Evolutionary conservation across 1,284 basidiomycete species (phyloP).

Genomic region (Melampsora larici-populina): DNA sequence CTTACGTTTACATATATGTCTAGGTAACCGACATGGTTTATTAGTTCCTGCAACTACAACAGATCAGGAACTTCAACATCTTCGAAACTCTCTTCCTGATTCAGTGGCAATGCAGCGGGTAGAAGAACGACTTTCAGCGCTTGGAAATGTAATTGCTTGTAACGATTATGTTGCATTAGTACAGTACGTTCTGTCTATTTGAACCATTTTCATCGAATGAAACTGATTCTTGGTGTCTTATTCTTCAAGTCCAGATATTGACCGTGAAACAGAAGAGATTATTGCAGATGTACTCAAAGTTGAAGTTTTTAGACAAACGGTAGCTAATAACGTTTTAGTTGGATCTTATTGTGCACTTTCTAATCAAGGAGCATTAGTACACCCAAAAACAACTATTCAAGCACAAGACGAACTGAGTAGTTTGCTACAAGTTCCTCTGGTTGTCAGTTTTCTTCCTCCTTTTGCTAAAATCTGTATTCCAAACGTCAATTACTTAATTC

Average conservation of each 20-base stretch:
- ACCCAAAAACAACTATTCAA: slow-evolving; percentile 92
- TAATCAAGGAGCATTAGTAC: slow-evolving; percentile 94
- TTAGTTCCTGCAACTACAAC: slow-evolving; percentile 93
- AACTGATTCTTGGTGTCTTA: slow-evolving; percentile 51
- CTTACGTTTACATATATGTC: not conserved
- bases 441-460: slow-evolving; percentile 53
- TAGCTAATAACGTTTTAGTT: slow-evolving; percentile 94
- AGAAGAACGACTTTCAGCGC: slow-evolving; percentile 90
- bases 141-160: slow-evolving; percentile 97
- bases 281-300: slow-evolving; percentile 99
- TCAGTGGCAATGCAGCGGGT: slow-evolving; percentile 87
- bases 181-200: slow-evolving; percentile 56
- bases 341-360: slow-evolving; percentile 91
- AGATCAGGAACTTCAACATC: slow-evolving; percentile 96
- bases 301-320: slow-evolving; percentile 96
- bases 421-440: slow-evolving; percentile 87
- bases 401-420: slow-evolving; percentile 97
- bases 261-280: slow-evolving; percentile 98
- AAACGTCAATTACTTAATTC: too few species aligned
- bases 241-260: slow-evolving; percentile 70
- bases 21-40: slow-evolving; percentile 79
- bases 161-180: slow-evolving; percentile 97
- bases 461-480: not conserved
- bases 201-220: slow-evolving; percentile 22
- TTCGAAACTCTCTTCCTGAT: slow-evolving; percentile 93